Percentiles rank a stretch among this genome's conserved stretches.
phyloP scores from a whole-genome alignment of 2,329 filamentous ascomycete species.

The Davidsoniella eucalypti region DNA sequence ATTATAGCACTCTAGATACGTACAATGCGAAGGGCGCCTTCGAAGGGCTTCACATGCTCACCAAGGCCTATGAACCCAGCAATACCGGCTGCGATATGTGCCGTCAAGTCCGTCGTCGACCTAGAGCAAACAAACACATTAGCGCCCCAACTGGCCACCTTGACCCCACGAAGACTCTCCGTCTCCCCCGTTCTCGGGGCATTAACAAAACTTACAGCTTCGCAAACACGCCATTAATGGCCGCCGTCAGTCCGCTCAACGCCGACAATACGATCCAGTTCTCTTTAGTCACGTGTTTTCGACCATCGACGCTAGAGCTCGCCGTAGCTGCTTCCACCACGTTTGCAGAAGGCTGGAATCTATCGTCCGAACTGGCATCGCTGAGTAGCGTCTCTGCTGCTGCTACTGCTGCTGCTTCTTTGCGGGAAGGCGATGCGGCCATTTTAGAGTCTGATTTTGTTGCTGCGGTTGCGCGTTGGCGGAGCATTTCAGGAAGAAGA shows the following conservation, averaged over 20 bases:
- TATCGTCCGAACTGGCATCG: no score
- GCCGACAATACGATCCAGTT: constrained; percentile 55
- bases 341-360: no score
- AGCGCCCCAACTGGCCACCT: neutral
- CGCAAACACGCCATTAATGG: constrained; percentile 69
- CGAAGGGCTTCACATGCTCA: constrained; percentile 26
- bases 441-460: neutral
- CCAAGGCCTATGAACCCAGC: constrained; percentile 29
- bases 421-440: no score
- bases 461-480: neutral
- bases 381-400: no score
- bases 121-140: constrained; percentile 19
- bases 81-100: constrained; percentile 28
- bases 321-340: no score
- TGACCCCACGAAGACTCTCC: no score
- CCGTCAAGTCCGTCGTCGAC: constrained; percentile 39
- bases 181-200: neutral
- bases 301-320: no score
- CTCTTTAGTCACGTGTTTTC: neutral
- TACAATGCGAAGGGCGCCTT: constrained; percentile 33
- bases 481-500: neutral
- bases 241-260: constrained; percentile 60
- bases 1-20: constrained; percentile 16
- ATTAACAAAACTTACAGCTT: constrained; percentile 45
- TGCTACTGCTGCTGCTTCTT: no score